Evolutionary conservation across 768 basidiomycete genomes (phyloP).

Genomic region (Trametes cingulata): DNA sequence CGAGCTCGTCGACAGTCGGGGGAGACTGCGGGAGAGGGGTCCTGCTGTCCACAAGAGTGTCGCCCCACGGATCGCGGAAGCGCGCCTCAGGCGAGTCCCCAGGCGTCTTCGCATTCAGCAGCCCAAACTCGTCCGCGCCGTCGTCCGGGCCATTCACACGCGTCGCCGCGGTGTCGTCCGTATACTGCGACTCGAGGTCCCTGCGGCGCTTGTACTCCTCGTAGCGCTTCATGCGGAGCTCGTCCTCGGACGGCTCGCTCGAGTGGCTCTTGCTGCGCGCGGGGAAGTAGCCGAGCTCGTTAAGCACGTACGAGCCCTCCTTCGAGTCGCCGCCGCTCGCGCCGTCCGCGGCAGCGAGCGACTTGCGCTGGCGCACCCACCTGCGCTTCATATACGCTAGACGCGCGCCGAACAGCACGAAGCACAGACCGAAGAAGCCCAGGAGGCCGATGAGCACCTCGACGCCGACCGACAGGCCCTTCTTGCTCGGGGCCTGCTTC

Average conservation of each 20-base stretch:
- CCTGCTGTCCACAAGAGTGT: slow-evolving; percentile 8
- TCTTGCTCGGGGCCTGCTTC: slow-evolving; percentile 27
- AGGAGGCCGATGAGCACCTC: slow-evolving; percentile 61
- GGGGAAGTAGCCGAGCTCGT: slow-evolving; percentile 11
- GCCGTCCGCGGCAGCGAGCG: slow-evolving; percentile 18
- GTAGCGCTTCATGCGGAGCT: slow-evolving; percentile 41
- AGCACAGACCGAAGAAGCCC: slow-evolving; percentile 58
- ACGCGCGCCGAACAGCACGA: slow-evolving; percentile 52
- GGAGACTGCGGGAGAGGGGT: not conserved
- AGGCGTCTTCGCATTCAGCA: not conserved
- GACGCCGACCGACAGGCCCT: slow-evolving; percentile 57
- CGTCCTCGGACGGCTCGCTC: slow-evolving; percentile 39
- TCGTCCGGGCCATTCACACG: slow-evolving; percentile 25
- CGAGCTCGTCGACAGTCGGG: not conserved
- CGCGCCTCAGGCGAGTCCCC: slow-evolving; percentile 8
- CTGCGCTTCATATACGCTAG: slow-evolving; percentile 49
- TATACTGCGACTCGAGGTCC: slow-evolving; percentile 37
- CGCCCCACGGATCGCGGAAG: slow-evolving; percentile 13
- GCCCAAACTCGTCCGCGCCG: slow-evolving; percentile 22
- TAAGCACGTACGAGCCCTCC: slow-evolving; percentile 37
- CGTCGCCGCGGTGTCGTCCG: slow-evolving; percentile 35
- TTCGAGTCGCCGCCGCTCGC: slow-evolving; percentile 19
- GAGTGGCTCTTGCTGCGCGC: not conserved
- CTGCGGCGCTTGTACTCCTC: slow-evolving; percentile 35
- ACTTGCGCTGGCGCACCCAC: slow-evolving; percentile 24